Evolutionary conservation across 2,329 filamentous ascomycete species (phyloP), one percentile per base, ranked within the genome.

Genomic region (Colletotrichum graminicola): DNA sequence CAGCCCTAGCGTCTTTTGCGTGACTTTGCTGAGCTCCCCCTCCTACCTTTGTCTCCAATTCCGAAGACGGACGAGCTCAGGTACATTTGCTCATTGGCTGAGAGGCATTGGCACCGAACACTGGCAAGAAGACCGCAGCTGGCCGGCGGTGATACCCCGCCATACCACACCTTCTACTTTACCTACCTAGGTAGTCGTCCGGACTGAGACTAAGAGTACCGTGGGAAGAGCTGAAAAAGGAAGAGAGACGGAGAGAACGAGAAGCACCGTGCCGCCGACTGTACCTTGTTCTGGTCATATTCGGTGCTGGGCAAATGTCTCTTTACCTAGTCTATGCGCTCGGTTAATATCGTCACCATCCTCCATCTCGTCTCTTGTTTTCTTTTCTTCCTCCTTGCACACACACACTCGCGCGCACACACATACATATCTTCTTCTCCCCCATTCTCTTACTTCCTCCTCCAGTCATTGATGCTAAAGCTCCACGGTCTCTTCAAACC

Each of bases 331-430:
- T 63, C 51, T 49, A 32, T 59, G 21, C 66, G 26, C 32, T 47
- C 63, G 34, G 49, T 51, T 59, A 61, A 61, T 45, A 57, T 62
- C 67, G 47, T 66, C 62, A 62, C 59, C 59, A 21, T 62, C 62
- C 59, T 57, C 41, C n/a, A 26, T 41, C 39, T 63, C 39, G 62
- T 70, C 66, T 26, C 34, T 34, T 59, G 29, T 54, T 47, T 41
- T 36, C 59, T 49, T 12, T 34, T 34, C 43, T 16, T 59, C 21
- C 36, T 29, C 43, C 26, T 32, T 12, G 21, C 18, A 32, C 52
- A 36, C 29, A 34, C 12, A 36, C 52, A 14, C 51, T 12, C 29
- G n/a, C 51, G 11, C 36, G 14, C 36, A 41, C 39, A 41, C 39
- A 41, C 39, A 41, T 8, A 16, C 39, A 41, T 10, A 41, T 67